Base-by-base conservation (phyloP, 176 grass and related monocot genomes). In the Bothriochloa decipiens region DNA sequence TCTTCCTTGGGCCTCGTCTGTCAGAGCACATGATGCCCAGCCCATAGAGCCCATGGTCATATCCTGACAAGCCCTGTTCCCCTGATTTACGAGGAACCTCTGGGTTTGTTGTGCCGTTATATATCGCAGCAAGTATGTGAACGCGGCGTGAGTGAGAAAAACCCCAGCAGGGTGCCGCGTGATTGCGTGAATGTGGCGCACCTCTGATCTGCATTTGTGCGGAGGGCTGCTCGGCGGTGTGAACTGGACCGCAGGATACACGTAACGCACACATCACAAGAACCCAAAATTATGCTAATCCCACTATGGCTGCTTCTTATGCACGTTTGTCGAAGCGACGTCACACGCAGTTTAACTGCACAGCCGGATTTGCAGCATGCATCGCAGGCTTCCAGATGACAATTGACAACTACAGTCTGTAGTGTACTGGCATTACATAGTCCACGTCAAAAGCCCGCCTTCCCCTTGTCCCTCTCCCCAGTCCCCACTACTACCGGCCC, bases 381-480 rank as follows among this genome's bases (percentile, higher is more conserved):
- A 55, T 35, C 20, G 71, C 72, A 50, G 63, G 28, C 86, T 41
- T 40, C 39, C 39, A 40, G 39, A 40, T 7, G 39, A 40, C 39
- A 40, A 7, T 40, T 35, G 35, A 35, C 35, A 35, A 35, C 35
- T 35, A 4, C 4, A 35, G 35, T 35, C n/a, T n/a, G n/a, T n/a
- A n/a, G n/a, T n/a, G n/a, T 6, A 39, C 0, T 39, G 27, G 57
- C 28, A 39, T 70, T 55, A 20, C 58, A 57, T 37, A 6, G 18
- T 52, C 46, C 82, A 77, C 73, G 73, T 33, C 72, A 76, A 53
- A 75, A 65, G 53, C 68, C 53, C 81, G n/a, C 87, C 75, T 0
- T 53, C 58, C 25, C 18, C 46, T 45, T 58, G 67, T 75, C 67
- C 86, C 67, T 20, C 25, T 20, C 17, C 27, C 43, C 35, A 35